Base-by-base conservation (phyloP, 148 eudicot genomes). In the Beta vulgaris region DNA sequence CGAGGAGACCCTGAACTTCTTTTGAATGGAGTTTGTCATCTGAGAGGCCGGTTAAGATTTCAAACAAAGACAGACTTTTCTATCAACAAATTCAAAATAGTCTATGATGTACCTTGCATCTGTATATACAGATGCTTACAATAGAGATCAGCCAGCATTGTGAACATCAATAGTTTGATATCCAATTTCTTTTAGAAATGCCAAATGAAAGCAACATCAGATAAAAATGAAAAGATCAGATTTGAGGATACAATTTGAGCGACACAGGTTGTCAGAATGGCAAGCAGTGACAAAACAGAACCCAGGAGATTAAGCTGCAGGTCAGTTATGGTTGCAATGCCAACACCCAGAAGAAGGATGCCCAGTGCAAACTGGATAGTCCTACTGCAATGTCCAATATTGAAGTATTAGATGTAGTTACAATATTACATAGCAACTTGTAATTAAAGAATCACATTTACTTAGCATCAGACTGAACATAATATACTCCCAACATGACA, bases 1-100 rank as follows among this genome's bases (percentile, higher is more conserved):
- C 36, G 98, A 93, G 60, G 98, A 93, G 75, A 94, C 98, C 77
- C 90, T 94, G 84, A 88, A 94, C 85, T 86, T 91, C 88, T 94
- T 94, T 84, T 94, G 98, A 72, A 94, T 94, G 40, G 93, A 90
- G 81, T 94, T 94, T 34, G 98, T 94, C 97, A 94, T 91, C 98
- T 94, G 80, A 69, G 78, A 62, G 73, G 36, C 73, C 18, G 59
- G 80, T 88, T 85, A 88, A 91, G 93, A 75, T 65, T n/a, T 63
- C 46, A 73, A 60, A 89, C 59, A 60, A 53, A 46, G 34, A 39
- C 16, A 67, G 10, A 12, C 54, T 67, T 40, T 42, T 4, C 71
- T 15, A 39, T n/a, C 18, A 67, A 42, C 12, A 66, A 2, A 23
- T 39, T 39, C 48, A 66, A 66, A 0, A 39, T 66, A n/a, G n/a